Base-by-base conservation (phyloP, 176 grass and related monocot species). In the Calamus simplicifolius region DNA sequence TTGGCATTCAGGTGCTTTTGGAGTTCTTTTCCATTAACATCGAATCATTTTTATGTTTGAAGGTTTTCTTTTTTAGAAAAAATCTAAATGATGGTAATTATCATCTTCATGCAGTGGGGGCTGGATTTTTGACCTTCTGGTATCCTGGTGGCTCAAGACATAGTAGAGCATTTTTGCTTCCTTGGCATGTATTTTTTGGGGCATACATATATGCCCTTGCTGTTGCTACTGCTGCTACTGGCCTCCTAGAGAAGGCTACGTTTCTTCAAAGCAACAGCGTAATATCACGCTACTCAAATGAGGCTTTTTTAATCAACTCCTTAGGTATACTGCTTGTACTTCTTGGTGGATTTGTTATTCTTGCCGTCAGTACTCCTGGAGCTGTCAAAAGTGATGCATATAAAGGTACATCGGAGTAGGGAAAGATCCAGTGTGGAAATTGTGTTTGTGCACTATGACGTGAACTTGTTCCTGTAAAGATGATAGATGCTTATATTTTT, bases 101-200 rank as follows among this genome's bases (percentile, higher is more conserved):
- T 55, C 74, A 54, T 77, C 30, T 82, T 55, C 28, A 6, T 72
- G 53, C 70, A 92, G 87, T 98, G 93, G 87, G 75, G 66, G 35
- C 77, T 78, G 93, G 93, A 27, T 98, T 88, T 76, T 63, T 62
- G 58, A 98, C 87, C 23, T 98, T 98, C 62, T 98, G 84, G 87
- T 98, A 98, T 67, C 93, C 93, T 18, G 87, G 93, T 67, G 93
- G 87, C 59, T 88, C 93, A 27, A 92, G 81, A 80, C 82, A 65
- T 65, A 49, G 70, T 18, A 73, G 87, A 72, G 75, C 78, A 8
- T 76, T 70, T 62, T 68, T 98, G 43, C 84, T 92, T 54, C 84
- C 84, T 8, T 92, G 84, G 87, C 93, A 97, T 61, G 93, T 88
- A 18, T 97, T 97, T 70, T 75, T 88, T 43, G 93, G 87, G 38